Evolutionary conservation across 495 filamentous ascomycete genomes (phyloP).

Genomic region (Aspergillus ostianus): DNA sequence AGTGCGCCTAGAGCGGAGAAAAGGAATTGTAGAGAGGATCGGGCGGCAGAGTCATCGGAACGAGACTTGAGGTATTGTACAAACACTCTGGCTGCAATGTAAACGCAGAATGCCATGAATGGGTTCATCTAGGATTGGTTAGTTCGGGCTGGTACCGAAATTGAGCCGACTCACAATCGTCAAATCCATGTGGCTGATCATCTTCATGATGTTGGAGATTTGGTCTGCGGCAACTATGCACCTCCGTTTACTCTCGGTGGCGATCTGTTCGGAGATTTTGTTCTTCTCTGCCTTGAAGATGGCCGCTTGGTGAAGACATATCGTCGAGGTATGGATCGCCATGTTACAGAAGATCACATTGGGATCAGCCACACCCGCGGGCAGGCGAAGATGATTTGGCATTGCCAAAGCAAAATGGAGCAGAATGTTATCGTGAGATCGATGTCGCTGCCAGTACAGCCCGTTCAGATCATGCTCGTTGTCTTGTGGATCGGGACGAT

Average conservation of each 20-base stretch:
- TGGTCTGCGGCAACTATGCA: constrained; percentile 93
- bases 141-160: constrained; percentile 22
- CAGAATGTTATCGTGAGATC: constrained; percentile 84
- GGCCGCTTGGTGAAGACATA: constrained; percentile 95
- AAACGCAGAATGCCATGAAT: constrained; percentile 93
- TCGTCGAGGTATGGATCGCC: constrained; percentile 93
- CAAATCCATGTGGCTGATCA: constrained; percentile 88
- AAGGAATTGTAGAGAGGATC: constrained; percentile 83
- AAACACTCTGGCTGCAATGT: constrained; percentile 91
- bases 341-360: constrained; percentile 96
- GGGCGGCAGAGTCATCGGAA: constrained; percentile 78
- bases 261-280: constrained; percentile 69
- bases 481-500: constrained; percentile 82
- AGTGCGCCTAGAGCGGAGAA: constrained; percentile 85
- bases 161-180: constrained; percentile 60
- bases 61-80: constrained; percentile 90
- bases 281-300: constrained; percentile 97
- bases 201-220: constrained; percentile 94
- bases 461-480: constrained; percentile 87
- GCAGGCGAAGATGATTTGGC: constrained; percentile 79
- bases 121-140: constrained; percentile 76
- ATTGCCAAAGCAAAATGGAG: constrained; percentile 81
- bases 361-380: constrained; percentile 68
- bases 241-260: constrained; percentile 83
- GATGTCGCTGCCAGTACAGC: constrained; percentile 93